Percentiles rank a stretch among this genome's conserved stretches.
These are phyloP conservation scores for Phaeotremella skinneri DNA, from an alignment of 768 basidiomycete genomes.

Conservation along the genomic window DNA sequence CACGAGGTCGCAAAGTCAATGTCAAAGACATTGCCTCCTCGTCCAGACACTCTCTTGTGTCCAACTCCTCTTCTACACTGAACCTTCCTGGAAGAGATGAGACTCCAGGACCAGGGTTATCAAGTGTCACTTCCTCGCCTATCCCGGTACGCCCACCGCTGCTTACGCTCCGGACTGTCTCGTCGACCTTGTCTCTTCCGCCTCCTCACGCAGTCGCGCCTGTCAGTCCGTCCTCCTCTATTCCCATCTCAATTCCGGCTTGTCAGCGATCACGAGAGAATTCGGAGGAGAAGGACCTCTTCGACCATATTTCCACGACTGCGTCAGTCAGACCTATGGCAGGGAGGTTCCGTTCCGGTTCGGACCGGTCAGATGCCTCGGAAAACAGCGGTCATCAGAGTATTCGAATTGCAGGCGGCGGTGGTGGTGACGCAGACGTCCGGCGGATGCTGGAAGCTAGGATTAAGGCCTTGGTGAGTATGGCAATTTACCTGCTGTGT, in stretches of 20 bases:
- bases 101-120: not conserved
- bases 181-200: not conserved
- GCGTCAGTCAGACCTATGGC: not conserved
- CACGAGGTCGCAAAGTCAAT: not conserved
- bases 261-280: not conserved
- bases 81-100: not conserved
- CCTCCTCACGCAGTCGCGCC: not conserved
- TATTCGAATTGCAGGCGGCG: not conserved
- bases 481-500: not conserved
- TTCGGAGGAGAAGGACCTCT: not conserved
- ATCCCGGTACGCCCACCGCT: not conserved
- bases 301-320: not conserved
- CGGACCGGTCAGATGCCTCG: not conserved
- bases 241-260: not conserved
- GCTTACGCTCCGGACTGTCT: not conserved
- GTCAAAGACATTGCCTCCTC: not conserved
- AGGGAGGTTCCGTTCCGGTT: not conserved
- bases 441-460: conserved; percentile 10
- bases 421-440: conserved; percentile 5
- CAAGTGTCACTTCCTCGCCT: not conserved
- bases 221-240: not conserved
- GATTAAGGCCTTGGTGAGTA: conserved; percentile 12
- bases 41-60: not conserved
- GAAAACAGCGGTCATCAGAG: not conserved
- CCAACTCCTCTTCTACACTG: not conserved